phyloP scores from a whole-genome alignment of 495 filamentous ascomycete species.

The Penicillium macrosclerotiorum region DNA sequence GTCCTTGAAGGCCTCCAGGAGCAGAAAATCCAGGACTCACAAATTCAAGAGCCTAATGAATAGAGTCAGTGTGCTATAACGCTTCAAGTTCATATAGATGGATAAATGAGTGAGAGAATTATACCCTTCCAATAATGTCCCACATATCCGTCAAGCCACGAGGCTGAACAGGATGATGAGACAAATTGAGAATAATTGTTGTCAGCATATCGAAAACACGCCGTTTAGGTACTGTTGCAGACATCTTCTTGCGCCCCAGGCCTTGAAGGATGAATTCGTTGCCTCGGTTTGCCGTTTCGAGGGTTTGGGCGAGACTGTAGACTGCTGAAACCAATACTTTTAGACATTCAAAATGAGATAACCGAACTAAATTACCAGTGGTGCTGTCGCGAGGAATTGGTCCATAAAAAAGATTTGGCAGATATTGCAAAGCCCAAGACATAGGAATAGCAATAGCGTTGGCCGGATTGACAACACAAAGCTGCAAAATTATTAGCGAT shows the following conservation, averaged over 20 bases:
- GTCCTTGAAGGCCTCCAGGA: background rate
- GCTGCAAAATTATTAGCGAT: conserved; percentile 1
- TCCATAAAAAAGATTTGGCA: background rate
- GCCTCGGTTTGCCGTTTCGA: background rate
- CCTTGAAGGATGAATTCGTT: background rate
- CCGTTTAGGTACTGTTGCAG: background rate
- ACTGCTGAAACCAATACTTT: background rate
- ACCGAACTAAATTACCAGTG: background rate
- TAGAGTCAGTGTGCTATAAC: background rate
- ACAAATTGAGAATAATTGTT: conserved; percentile 9
- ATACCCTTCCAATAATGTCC: background rate
- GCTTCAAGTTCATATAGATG: background rate
- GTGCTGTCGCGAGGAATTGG: background rate
- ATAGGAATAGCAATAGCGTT: conserved; percentile 8
- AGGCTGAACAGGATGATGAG: conserved; percentile 2
- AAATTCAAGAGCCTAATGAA: background rate
- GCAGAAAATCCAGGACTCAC: background rate
- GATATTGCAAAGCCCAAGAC: conserved; percentile 12
- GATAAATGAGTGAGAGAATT: background rate
- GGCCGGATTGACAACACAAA: conserved; percentile 6
- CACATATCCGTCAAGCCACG: background rate
- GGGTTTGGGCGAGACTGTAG: background rate
- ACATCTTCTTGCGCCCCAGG: background rate
- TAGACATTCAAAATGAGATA: background rate
- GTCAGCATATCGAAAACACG: conserved; percentile 11